These are phyloP conservation scores for Plenodomus biglobosus DNA, from an alignment of 2,329 filamentous ascomycete genomes.

Conservation along the genomic window DNA sequence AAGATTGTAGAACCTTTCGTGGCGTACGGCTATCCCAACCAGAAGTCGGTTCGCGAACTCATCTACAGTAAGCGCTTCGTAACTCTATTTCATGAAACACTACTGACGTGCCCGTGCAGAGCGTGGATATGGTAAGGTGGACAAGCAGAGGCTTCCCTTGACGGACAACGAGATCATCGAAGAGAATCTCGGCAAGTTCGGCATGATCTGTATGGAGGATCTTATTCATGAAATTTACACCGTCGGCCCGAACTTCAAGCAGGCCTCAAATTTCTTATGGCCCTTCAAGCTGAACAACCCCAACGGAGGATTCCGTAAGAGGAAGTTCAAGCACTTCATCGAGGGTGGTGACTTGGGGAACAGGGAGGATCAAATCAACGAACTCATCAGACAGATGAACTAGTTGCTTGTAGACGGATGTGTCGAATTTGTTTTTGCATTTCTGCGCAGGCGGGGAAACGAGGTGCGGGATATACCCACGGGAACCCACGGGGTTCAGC, in stretches of 20 bases:
- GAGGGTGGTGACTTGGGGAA: slow-evolving; percentile 98
- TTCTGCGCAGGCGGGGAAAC: slow-evolving; percentile 13
- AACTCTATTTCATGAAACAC: slow-evolving; percentile 59
- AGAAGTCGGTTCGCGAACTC: slow-evolving; percentile 98
- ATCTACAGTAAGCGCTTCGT: slow-evolving; percentile 91
- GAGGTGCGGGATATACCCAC: slow-evolving; percentile 20
- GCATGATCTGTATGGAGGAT: slow-evolving; percentile 98
- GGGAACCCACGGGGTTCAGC: slow-evolving; percentile 21
- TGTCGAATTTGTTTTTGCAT: slow-evolving; percentile 4
- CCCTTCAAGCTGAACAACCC: slow-evolving; percentile 99
- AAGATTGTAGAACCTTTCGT: slow-evolving; percentile 98
- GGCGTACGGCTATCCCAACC: slow-evolving; percentile 98
- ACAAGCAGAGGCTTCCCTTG: slow-evolving; percentile 95
- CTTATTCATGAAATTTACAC: slow-evolving; percentile 97
- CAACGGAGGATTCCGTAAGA: slow-evolving; percentile 88
- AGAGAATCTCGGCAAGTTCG: slow-evolving; percentile 94
- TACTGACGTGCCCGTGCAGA: slow-evolving; percentile 25
- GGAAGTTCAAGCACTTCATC: slow-evolving; percentile 99
- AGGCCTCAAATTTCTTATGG: slow-evolving; percentile 99
- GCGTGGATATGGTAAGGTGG: slow-evolving; percentile 96
- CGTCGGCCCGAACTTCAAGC: slow-evolving; percentile 97
- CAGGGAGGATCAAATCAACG: slow-evolving; percentile 98
- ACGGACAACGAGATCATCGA: slow-evolving; percentile 99
- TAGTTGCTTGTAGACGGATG: slow-evolving; percentile 52
- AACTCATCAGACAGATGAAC: slow-evolving; percentile 97